These are phyloP conservation scores for Cordyceps cicadae DNA, from an alignment of 2,329 filamentous ascomycete species.

Conservation along the genomic window DNA sequence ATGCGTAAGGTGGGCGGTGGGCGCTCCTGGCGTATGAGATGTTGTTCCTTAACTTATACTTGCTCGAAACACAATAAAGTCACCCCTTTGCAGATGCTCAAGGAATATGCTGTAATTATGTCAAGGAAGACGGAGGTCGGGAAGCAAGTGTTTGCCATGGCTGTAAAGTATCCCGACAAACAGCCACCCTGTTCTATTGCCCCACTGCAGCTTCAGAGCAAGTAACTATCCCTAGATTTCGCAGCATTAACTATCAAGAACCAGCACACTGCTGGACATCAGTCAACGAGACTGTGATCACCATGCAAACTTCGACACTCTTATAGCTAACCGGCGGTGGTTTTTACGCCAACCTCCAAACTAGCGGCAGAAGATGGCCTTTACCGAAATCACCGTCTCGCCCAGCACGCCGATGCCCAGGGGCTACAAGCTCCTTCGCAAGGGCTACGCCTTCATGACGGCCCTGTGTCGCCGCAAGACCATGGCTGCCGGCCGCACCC, in stretches of 20 bases:
- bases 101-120: neutral
- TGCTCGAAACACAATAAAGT: neutral
- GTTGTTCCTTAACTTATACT: neutral
- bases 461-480: slow-evolving; percentile 31
- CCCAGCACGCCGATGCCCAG: slow-evolving; percentile 25
- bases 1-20: neutral
- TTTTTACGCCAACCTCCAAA: neutral
- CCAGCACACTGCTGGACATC: neutral
- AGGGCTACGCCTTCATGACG: slow-evolving; percentile 35
- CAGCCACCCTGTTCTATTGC: neutral
- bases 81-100: neutral
- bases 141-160: neutral
- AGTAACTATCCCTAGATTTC: neutral
- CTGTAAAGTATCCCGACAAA: neutral
- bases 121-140: neutral
- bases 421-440: slow-evolving; percentile 34
- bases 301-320: neutral
- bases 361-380: neutral
- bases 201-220: neutral
- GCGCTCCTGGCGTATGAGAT: neutral
- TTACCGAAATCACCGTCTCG: slow-evolving; percentile 18
- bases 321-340: neutral
- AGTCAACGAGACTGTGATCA: neutral
- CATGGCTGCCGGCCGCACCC: slow-evolving; percentile 20
- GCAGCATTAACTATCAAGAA: neutral